Conservation (phyloP, 345 rosid genomes). For the Hibiscus trionum region DNA sequence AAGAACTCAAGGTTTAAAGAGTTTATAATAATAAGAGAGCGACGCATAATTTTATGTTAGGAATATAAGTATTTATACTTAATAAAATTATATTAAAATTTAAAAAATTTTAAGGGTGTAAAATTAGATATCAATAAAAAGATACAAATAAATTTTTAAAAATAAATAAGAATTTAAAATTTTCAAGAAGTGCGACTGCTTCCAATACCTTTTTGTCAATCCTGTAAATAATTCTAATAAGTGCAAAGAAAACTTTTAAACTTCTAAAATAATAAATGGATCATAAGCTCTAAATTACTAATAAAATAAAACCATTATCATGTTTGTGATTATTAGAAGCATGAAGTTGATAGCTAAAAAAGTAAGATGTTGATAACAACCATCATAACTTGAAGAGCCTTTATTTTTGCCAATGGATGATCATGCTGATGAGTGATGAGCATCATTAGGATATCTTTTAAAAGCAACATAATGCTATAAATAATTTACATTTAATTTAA, state of each 20-base stretch:
- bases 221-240: too few relatives aligned
- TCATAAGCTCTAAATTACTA: not conserved
- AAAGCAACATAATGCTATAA: not conserved
- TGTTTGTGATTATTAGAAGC: conserved; percentile 4
- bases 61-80: too few relatives aligned
- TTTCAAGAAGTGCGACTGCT: too few relatives aligned
- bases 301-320: not conserved
- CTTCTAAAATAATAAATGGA: not conserved
- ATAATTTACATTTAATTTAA: not conserved
- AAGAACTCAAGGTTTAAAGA: too few relatives aligned
- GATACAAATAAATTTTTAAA: too few relatives aligned
- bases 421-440: not conserved
- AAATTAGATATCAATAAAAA: too few relatives aligned
- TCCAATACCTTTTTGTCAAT: too few relatives aligned
- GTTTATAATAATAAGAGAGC: too few relatives aligned
- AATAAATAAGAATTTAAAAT: too few relatives aligned
- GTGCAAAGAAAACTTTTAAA: not conserved
- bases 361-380: not conserved
- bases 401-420: not conserved
- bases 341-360: not conserved
- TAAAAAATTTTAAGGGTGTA: too few relatives aligned
- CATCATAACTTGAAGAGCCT: not conserved
- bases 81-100: too few relatives aligned
- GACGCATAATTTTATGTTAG: too few relatives aligned
- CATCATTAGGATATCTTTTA: not conserved